phyloP scores from a whole-genome alignment of 2,329 filamentous ascomycete species.

The Fusarium subglutinans region DNA sequence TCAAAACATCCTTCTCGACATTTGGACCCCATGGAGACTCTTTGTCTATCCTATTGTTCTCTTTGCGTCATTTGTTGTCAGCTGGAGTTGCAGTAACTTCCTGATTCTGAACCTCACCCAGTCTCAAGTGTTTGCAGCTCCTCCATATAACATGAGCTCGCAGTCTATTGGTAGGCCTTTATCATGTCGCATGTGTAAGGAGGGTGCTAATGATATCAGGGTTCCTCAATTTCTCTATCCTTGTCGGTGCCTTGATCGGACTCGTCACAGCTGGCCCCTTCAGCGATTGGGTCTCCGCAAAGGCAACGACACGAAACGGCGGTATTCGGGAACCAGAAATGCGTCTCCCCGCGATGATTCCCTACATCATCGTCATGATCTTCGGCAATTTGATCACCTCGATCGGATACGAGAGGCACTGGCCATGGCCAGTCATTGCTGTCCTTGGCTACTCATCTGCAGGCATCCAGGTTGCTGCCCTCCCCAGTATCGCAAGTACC shows the following conservation, averaged over 20 bases:
- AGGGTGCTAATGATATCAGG: too few species aligned
- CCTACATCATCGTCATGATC: not conserved
- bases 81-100: conserved; percentile 16
- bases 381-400: not conserved
- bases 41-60: not conserved
- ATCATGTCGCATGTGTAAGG: accelerated
- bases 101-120: conserved; percentile 1
- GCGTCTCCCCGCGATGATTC: conserved; percentile 1
- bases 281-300: conserved; percentile 3
- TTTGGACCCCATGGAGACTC: conserved; percentile 1
- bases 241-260: not conserved
- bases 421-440: conserved; percentile 1
- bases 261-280: not conserved
- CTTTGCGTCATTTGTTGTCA: conserved; percentile 1
- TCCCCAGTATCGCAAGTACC: not conserved
- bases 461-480: not conserved
- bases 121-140: conserved; percentile 1
- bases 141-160: conserved; percentile 1
- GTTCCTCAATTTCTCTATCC: conserved; percentile 2
- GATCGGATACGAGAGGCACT: not conserved
- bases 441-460: not conserved
- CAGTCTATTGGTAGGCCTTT: not conserved
- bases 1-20: not conserved
- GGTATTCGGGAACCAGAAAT: conserved; percentile 2
- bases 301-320: not conserved